Evolutionary conservation across 1,284 basidiomycete genomes (phyloP), one percentile per base, ranked within the genome.

Genomic region (Cutaneotrichosporon curvatum): DNA sequence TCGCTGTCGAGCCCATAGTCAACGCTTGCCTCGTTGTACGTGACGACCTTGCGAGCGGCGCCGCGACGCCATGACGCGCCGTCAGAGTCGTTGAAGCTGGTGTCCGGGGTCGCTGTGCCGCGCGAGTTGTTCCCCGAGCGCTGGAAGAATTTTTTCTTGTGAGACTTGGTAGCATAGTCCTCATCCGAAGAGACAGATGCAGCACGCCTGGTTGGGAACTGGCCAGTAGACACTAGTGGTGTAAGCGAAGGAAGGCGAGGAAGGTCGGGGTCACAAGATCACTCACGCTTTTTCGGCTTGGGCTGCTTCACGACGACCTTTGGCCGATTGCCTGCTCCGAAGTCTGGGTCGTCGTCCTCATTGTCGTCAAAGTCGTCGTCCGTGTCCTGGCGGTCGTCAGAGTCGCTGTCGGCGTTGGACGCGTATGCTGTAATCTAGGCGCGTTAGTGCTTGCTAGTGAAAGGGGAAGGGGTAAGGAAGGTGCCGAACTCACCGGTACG

Each of bases 91-190:
- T 58, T 60, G 38, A 61, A 61, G 19, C 50, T 56, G n/a, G 54
- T 58, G 51, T 59, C 67, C 11, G 64, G 64, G 16, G 59, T 66
- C 8, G 48, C 58, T n/a, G 43, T 51, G 21, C 48, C 55, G 28
- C 48, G 50, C 43, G 51, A 60, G 62, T 67, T 74, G 50, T 73
- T 78, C 8, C 46, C 48, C 4, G 48, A 51, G 11, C 47, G 41
- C 43, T 54, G 48, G 61, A 72, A 74, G 67, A 79, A 83, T 74
- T 87, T 87, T 76, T 85, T 87, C 75, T 87, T 89, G 76, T 87
- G 85, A 34, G 85, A 81, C 52, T 85, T 84, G 28, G 82, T 77
- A 31, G 84, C 87, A 63, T 91, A 92, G 61, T 91, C 87, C 11
- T 87, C 90, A 65, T 88, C 87, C 4, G 87, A 88, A 5, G 68